Conservation (phyloP, 1,284 basidiomycete species). For the Puccinia coronata region DNA sequence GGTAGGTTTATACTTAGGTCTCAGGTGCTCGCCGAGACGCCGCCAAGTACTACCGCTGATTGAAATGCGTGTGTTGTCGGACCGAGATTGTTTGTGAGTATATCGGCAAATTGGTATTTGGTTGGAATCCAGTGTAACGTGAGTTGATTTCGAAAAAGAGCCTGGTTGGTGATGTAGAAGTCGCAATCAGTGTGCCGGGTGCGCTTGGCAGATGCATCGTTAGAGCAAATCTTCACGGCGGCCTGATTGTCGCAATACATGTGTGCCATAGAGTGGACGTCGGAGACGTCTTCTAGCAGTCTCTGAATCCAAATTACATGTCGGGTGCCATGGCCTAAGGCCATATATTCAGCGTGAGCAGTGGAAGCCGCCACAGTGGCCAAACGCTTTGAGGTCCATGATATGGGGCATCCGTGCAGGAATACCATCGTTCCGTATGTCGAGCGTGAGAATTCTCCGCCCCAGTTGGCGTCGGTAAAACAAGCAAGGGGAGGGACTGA, state of each 20-base stretch:
- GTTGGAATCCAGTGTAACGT: too few relatives aligned
- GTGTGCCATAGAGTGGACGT: neutral
- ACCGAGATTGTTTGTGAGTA: too few relatives aligned
- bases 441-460: slow-evolving; percentile 4
- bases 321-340: neutral
- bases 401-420: neutral
- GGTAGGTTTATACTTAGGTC: too few relatives aligned
- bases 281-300: neutral
- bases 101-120: too few relatives aligned
- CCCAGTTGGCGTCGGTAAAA: slow-evolving; percentile 10
- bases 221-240: neutral
- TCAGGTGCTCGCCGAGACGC: too few relatives aligned
- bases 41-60: too few relatives aligned
- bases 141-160: too few relatives aligned
- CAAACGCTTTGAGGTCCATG: neutral
- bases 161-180: too few relatives aligned
- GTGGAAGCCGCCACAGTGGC: neutral
- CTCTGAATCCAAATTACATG: neutral
- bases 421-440: neutral
- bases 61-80: too few relatives aligned
- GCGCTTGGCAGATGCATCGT: neutral
- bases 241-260: neutral
- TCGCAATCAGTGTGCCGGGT: neutral
- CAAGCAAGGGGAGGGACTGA: neutral
- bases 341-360: slow-evolving; percentile 1